Evolutionary conservation across 345 rosid genomes (phyloP).

Genomic region (Lepidium aucheri): DNA sequence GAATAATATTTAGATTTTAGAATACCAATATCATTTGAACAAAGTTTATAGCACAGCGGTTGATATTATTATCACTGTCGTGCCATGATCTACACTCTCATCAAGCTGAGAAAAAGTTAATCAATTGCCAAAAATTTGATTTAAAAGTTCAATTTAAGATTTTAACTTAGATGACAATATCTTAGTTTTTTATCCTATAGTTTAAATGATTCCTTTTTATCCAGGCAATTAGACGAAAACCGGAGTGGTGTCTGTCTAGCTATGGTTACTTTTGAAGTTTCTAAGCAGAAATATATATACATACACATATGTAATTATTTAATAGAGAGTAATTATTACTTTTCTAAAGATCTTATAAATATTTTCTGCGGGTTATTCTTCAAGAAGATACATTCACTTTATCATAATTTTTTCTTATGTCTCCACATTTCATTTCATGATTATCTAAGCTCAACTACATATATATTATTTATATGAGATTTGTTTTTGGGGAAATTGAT

Average conservation of each 20-base stretch:
- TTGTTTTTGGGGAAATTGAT: too few relatives aligned
- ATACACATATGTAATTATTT: background rate
- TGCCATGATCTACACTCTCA: background rate
- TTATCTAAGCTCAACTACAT: background rate
- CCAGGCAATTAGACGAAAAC: background rate
- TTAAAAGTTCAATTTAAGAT: background rate
- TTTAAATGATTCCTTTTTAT: background rate
- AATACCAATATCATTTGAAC: background rate
- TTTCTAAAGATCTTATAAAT: constrained; percentile 2
- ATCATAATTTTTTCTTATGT: background rate
- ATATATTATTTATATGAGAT: background rate
- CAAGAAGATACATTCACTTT: constrained; percentile 17
- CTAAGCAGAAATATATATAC: background rate
- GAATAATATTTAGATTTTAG: background rate
- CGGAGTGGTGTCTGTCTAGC: background rate
- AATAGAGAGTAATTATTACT: constrained; percentile 1
- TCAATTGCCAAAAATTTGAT: background rate
- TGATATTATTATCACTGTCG: background rate
- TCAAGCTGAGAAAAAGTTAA: background rate
- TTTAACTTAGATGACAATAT: background rate
- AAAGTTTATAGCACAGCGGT: background rate
- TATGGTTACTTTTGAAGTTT: constrained; percentile 18
- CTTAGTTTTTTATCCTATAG: background rate
- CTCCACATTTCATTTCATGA: constrained; percentile 15
- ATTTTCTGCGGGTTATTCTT: constrained; percentile 7